A percentile compares a stretch with the other conserved stretches of the same genome.
Evolutionary conservation across 768 basidiomycete species (phyloP).

Genomic region (Hebeloma cylindrosporum): DNA sequence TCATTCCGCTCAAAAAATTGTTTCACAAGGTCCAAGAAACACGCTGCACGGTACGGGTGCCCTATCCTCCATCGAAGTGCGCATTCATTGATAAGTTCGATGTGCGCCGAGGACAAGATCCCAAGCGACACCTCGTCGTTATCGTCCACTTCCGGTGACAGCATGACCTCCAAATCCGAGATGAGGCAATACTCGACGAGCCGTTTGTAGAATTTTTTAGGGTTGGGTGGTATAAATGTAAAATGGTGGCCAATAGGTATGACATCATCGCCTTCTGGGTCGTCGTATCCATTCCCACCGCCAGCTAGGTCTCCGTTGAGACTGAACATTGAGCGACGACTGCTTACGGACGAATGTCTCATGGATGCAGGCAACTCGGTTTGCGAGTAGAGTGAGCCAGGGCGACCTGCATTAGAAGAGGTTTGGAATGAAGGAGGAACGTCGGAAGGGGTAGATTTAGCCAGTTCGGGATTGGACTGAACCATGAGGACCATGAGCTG

Average conservation of each 20-base stretch:
- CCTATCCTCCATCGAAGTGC: conserved; percentile 88
- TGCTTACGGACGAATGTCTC: conserved; percentile 65
- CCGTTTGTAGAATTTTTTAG: conserved; percentile 80
- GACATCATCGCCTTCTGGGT: conserved; percentile 54
- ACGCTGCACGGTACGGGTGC: conserved; percentile 71
- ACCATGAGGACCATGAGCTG: conserved; percentile 89
- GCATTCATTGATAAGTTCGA: conserved; percentile 85
- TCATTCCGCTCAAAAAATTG: conserved; percentile 86
- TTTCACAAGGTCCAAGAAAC: conserved; percentile 84
- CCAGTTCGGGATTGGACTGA: conserved; percentile 81
- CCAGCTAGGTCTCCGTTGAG: conserved; percentile 31
- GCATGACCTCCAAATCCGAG: conserved; percentile 86
- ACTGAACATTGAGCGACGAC: conserved; percentile 59
- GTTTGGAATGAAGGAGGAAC: conserved; percentile 42
- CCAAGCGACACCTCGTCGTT: conserved; percentile 94
- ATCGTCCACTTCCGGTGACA: conserved; percentile 87
- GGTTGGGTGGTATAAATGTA: conserved; percentile 89
- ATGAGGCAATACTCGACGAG: conserved; percentile 82
- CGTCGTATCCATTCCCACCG: conserved; percentile 43
- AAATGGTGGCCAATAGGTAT: conserved; percentile 74
- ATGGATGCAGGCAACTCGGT: conserved; percentile 36
- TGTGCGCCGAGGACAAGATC: conserved; percentile 77
- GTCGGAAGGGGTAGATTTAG: conserved; percentile 71
- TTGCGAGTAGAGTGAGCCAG: conserved; percentile 54
- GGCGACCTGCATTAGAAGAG: conserved; percentile 49